These are phyloP conservation scores for Plasmodium yoelii DNA, from an alignment of 169 alveolate species.

Conservation along the genomic window DNA sequence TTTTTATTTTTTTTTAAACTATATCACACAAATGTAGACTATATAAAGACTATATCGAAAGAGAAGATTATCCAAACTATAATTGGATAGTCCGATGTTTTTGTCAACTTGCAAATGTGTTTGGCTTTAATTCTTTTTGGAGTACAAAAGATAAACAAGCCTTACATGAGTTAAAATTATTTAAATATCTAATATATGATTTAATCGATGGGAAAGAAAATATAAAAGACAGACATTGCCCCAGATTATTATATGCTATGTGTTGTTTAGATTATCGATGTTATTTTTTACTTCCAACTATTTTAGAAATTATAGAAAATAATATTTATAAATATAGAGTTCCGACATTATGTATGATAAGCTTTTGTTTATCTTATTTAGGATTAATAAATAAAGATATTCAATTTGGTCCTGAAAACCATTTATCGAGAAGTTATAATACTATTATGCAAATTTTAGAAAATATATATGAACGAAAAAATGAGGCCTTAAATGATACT, in stretches of 20 bases:
- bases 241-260: constrained; percentile 88
- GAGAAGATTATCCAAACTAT: constrained; percentile 88
- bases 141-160: constrained; percentile 84
- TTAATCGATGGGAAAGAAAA: constrained; percentile 81
- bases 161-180: constrained; percentile 82
- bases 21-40: constrained; percentile 62
- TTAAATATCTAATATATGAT: constrained; percentile 87
- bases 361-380: constrained; percentile 80
- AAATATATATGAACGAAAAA: constrained; percentile 25
- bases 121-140: constrained; percentile 92
- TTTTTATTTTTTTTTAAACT: too few species aligned
- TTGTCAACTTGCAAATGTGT: constrained; percentile 89
- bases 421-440: constrained; percentile 56
- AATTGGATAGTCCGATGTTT: constrained; percentile 90
- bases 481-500: constrained; percentile 78
- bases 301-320: constrained; percentile 80
- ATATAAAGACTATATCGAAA: constrained; percentile 85
- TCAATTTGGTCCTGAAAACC: constrained; percentile 49
- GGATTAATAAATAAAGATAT: constrained; percentile 83
- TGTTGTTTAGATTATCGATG: constrained; percentile 89
- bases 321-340: constrained; percentile 76
- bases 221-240: constrained; percentile 85
- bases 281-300: constrained; percentile 85
- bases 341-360: constrained; percentile 84
- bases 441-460: constrained; percentile 34